Percentiles rank a stretch among this genome's conserved stretches.
These are phyloP conservation scores for Sphaerulina vaccinii DNA, from an alignment of 2,329 filamentous ascomycete genomes.

Conservation along the genomic window DNA sequence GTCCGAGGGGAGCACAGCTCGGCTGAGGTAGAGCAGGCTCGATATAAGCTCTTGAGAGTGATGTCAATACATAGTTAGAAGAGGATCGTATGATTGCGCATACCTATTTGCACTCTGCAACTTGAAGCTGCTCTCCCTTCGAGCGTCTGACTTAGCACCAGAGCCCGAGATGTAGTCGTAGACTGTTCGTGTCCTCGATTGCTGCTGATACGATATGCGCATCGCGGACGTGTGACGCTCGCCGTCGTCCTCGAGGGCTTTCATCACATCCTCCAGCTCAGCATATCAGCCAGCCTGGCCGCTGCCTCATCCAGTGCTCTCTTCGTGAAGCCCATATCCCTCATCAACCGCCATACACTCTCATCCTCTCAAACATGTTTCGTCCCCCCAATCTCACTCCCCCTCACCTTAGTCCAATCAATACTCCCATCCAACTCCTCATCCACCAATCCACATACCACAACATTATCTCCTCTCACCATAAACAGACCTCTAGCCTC, in stretches of 20 bases:
- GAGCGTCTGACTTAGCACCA: constrained; percentile 9
- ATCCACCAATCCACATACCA: constrained; percentile 83
- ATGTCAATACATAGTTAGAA: no score
- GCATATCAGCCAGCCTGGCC: neutral
- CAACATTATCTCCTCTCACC: constrained; percentile 91
- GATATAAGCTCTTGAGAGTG: no score
- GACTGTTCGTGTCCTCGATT: neutral
- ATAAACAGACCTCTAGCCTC: constrained; percentile 86
- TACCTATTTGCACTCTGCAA: no score
- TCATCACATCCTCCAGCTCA: neutral
- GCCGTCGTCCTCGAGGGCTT: neutral
- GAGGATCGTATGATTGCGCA: no score
- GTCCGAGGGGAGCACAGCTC: no score
- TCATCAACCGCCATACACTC: neutral
- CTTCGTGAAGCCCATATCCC: neutral
- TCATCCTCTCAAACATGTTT: constrained; percentile 50
- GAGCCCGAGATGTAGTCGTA: neutral
- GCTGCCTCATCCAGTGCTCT: neutral
- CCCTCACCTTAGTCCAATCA: constrained; percentile 88
- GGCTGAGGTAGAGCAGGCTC: no score
- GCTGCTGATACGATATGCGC: no score
- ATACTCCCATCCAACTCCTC: constrained; percentile 86
- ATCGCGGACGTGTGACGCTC: no score
- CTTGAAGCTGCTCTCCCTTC: no score
- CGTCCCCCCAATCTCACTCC: constrained; percentile 76